phyloP scores from a whole-genome alignment of 2,329 filamentous ascomycete species.

The Cryphonectria radicalis region DNA sequence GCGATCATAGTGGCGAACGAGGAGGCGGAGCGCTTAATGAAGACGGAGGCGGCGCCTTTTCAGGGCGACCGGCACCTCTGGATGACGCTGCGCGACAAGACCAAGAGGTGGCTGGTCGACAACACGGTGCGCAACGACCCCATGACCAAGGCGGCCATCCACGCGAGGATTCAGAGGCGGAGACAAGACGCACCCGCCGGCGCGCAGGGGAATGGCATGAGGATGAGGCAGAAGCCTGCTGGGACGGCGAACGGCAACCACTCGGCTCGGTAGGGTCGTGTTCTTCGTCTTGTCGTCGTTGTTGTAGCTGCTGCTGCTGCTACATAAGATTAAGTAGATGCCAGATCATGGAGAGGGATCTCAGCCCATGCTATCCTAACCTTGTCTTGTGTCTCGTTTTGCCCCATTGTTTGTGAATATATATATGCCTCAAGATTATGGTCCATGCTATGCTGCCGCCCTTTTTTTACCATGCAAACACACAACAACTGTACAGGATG shows the following conservation, averaged over 20 bases:
- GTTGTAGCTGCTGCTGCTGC: not conserved
- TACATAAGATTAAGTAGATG: not conserved
- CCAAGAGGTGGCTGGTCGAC: slow-evolving; percentile 87
- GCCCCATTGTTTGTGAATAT: not conserved
- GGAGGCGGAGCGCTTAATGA: slow-evolving; percentile 73
- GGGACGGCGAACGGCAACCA: slow-evolving; percentile 12
- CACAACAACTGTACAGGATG: too few relatives aligned
- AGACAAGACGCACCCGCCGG: slow-evolving; percentile 66
- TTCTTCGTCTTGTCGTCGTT: not conserved
- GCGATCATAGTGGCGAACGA: slow-evolving; percentile 63
- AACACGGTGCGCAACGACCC: slow-evolving; percentile 80
- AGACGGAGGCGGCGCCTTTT: slow-evolving; percentile 82
- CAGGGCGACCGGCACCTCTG: slow-evolving; percentile 70
- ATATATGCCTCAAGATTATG: not conserved
- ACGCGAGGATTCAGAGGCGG: slow-evolving; percentile 65
- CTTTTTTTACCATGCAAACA: not conserved
- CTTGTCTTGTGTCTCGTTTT: not conserved
- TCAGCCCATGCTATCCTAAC: not conserved
- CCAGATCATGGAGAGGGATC: not conserved
- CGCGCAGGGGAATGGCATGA: slow-evolving; percentile 53
- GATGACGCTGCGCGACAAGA: slow-evolving; percentile 67
- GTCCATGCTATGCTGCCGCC: not conserved
- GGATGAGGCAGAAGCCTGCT: slow-evolving; percentile 15
- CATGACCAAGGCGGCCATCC: slow-evolving; percentile 81
- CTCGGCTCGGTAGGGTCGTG: slow-evolving; percentile 5